A percentile compares a stretch with the other conserved stretches of the same genome.
These are phyloP conservation scores for Blepharisma japonicum DNA, from an alignment of 73 alveolate species.

Conservation along the genomic window DNA sequence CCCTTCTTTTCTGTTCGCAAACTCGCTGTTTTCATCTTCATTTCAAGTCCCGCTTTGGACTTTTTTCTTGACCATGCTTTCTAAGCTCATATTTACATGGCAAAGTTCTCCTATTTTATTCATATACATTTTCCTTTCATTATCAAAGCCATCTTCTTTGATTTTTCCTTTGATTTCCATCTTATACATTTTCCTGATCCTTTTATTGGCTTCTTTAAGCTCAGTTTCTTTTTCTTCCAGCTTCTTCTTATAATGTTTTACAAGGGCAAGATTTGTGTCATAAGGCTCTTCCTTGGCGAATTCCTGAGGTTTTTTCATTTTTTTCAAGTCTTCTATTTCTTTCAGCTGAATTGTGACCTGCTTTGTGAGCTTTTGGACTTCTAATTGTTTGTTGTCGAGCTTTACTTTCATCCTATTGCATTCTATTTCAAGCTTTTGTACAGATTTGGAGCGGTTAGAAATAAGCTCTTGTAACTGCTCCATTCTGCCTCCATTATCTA, in stretches of 20 bases:
- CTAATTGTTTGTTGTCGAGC: not conserved
- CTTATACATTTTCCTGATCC: slow-evolving; percentile 40
- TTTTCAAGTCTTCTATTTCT: slow-evolving; percentile 3
- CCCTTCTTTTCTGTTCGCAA: not conserved
- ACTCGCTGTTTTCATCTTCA: not conserved
- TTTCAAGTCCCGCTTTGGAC: too few relatives aligned
- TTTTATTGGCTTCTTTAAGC: slow-evolving; percentile 37
- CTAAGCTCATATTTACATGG: not conserved
- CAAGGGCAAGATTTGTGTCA: slow-evolving; percentile 43
- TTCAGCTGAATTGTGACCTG: not conserved
- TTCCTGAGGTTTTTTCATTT: not conserved
- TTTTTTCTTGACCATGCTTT: slow-evolving; percentile 8
- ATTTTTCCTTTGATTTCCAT: slow-evolving; percentile 46
- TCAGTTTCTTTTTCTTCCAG: slow-evolving; percentile 50
- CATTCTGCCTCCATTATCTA: not conserved
- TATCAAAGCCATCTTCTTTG: slow-evolving; percentile 57
- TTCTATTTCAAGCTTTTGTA: slow-evolving; percentile 23
- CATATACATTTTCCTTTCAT: slow-evolving; percentile 48
- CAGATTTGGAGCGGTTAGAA: not conserved
- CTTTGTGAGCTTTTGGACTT: not conserved
- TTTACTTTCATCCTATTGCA: slow-evolving; percentile 13
- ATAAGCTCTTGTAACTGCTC: slow-evolving; percentile 21
- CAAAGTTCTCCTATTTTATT: slow-evolving; percentile 34
- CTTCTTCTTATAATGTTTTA: slow-evolving; percentile 41
- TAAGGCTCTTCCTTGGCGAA: slow-evolving; percentile 30